A percentile compares a stretch with the other conserved stretches of the same genome.
Evolutionary conservation across 352 stramenopile genomes (phyloP).

Genomic region (Phytophthora pini): DNA sequence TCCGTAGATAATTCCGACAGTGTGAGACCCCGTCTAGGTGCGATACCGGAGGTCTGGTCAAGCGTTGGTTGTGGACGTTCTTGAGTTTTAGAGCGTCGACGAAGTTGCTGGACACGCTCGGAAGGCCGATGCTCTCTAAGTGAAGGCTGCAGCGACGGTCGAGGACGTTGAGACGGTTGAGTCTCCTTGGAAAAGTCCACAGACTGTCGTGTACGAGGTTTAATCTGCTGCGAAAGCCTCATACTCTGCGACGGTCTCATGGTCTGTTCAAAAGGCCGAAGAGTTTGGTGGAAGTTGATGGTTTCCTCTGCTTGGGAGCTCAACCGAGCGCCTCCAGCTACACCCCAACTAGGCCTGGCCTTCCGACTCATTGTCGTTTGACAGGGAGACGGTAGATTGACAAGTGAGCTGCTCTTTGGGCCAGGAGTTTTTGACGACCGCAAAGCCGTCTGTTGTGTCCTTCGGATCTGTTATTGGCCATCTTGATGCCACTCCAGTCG

Average conservation of each 20-base stretch:
- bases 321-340: constrained; percentile 15
- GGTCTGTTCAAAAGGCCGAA: constrained; percentile 27
- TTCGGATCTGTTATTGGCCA: constrained; percentile 21
- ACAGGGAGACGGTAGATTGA: constrained; percentile 10
- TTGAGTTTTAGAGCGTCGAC: neutral
- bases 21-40: constrained; percentile 2
- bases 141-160: constrained; percentile 5
- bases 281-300: constrained; percentile 18
- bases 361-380: constrained; percentile 19
- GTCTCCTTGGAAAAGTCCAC: constrained; percentile 12
- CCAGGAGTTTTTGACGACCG: constrained; percentile 17
- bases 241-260: constrained; percentile 19
- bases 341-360: constrained; percentile 15
- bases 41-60: constrained; percentile 4
- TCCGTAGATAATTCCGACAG: constrained; percentile 13
- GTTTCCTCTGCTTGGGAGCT: constrained; percentile 9
- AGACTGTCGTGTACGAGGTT: constrained; percentile 8
- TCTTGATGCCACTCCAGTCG: constrained; percentile 30
- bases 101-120: neutral
- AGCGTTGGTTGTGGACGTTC: constrained; percentile 5
- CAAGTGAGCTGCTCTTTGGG: constrained; percentile 10
- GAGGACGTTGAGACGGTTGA: constrained; percentile 1
- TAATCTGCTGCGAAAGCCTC: constrained; percentile 13
- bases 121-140: neutral
- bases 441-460: constrained; percentile 14